Base-by-base conservation (phyloP, 2,329 filamentous ascomycete genomes). In the Coniochaeta sp. region DNA sequence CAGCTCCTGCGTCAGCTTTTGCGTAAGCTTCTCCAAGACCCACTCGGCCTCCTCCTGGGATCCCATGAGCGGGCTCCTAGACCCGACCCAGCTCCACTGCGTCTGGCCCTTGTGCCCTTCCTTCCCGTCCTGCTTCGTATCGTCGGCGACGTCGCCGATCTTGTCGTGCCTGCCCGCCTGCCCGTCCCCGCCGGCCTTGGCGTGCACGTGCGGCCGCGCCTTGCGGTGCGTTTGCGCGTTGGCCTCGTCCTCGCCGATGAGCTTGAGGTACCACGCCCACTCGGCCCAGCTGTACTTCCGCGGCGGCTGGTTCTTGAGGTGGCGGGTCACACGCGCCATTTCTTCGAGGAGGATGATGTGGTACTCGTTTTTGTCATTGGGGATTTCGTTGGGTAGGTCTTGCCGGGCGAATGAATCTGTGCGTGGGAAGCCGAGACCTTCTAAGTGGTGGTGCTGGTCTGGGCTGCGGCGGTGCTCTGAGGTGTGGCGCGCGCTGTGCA, bases 211-310 rank as follows among this genome's bases (percentile, higher is more conserved):
- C 14, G 46, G 27, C 32, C 50, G 35, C 14, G 51, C 50, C 49
- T 69, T 72, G n/a, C 72, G 64, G 60, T 85, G 81, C 16, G 68
- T 76, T 5, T 69, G 65, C 2, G 77, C 68, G 56, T 71, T 71
- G 51, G 67, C 68, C 61, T 85, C 81, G 62, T 84, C 79, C 61
- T 84, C 80, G 46, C 81, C 81, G n/a, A 95, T 87, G 28, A 96
- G 75, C 20, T 81, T 79, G 7, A 91, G 84, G 59, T 89, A 94
- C 72, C 89, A 88, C 0, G 87, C 86, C 91, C 91, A 95, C 63
- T 95, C 86, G 58, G 91, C 83, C 56, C 91, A 96, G 0, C 73
- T 76, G 64, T 96, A 96, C 51, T 76, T 78, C 51, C 83, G 83
- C 0, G 77, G 74, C 2, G 79, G 76, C 4, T 75, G 67, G 42